A percentile compares a stretch with the other conserved stretches of the same genome.
These are phyloP conservation scores for Penicillium sp. DNA, from an alignment of 2,329 filamentous ascomycete genomes.

Conservation along the genomic window DNA sequence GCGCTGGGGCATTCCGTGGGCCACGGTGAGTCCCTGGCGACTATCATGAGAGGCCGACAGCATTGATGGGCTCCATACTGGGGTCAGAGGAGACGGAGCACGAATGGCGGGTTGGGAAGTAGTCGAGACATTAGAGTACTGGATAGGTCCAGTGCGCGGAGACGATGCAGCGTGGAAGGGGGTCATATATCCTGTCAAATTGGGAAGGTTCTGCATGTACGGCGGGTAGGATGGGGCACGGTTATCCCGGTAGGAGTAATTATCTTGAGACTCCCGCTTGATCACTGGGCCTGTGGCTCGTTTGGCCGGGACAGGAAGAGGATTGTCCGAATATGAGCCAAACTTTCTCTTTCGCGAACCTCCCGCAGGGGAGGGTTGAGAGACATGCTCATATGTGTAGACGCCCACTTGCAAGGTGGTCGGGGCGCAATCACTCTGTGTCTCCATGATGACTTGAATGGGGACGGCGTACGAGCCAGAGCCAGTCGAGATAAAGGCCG, in stretches of 20 bases:
- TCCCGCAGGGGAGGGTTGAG: constrained; percentile 38
- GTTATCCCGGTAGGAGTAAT: constrained; percentile 51
- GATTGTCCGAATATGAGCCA: constrained; percentile 48
- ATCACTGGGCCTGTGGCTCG: constrained; percentile 46
- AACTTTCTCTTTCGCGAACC: constrained; percentile 56
- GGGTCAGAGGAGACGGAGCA: constrained; percentile 47
- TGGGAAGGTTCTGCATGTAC: constrained; percentile 48
- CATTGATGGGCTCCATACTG: constrained; percentile 48
- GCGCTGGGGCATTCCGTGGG: constrained; percentile 34
- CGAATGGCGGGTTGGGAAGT: constrained; percentile 44
- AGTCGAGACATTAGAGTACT: constrained; percentile 41
- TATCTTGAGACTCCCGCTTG: constrained; percentile 49
- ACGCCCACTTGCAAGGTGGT: constrained; percentile 54
- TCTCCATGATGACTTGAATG: constrained; percentile 57
- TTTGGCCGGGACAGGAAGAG: constrained; percentile 48
- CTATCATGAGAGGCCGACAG: constrained; percentile 43
- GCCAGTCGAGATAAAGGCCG: constrained; percentile 57
- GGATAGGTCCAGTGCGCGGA: constrained; percentile 39
- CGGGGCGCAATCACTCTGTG: constrained; percentile 50
- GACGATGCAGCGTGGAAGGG: constrained; percentile 38
- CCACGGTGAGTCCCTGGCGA: constrained; percentile 42
- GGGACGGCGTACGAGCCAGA: constrained; percentile 55
- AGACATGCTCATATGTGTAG: constrained; percentile 56
- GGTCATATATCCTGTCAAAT: constrained; percentile 38
- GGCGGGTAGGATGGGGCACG: constrained; percentile 50